These are phyloP conservation scores for Zalaria sp. DNA, from an alignment of 2,329 filamentous ascomycete species.

Conservation along the genomic window DNA sequence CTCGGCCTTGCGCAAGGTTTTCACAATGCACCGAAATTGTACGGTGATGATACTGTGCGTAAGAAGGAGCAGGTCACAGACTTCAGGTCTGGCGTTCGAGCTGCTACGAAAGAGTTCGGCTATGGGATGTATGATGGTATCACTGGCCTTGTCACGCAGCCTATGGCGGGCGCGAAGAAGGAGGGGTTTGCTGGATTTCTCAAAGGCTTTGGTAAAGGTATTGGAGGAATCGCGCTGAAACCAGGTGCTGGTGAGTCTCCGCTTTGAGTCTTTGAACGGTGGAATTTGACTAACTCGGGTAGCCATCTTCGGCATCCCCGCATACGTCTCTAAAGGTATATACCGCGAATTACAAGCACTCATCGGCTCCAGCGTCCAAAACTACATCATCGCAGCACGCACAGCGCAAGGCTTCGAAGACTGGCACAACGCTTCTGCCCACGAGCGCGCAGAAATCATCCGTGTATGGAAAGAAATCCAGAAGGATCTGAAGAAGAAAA, in stretches of 20 bases:
- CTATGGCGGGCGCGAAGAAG: constrained; percentile 48
- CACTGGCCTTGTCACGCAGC: constrained; percentile 61
- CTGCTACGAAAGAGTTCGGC: constrained; percentile 44
- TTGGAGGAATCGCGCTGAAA: constrained; percentile 63
- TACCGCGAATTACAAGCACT: constrained; percentile 57
- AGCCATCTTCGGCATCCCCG: constrained; percentile 35
- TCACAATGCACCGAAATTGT: constrained; percentile 56
- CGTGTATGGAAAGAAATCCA: constrained; percentile 48
- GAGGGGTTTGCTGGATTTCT: constrained; percentile 50
- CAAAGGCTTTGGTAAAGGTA: constrained; percentile 66
- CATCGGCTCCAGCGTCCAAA: constrained; percentile 57
- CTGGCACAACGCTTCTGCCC: constrained; percentile 35
- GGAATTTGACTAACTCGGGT: not conserved
- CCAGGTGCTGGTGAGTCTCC: constrained; percentile 47
- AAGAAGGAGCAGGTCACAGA: constrained; percentile 50
- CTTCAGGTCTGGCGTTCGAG: constrained; percentile 41
- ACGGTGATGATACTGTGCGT: constrained; percentile 56
- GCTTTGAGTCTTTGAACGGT: constrained; percentile 11
- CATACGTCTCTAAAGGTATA: constrained; percentile 65
- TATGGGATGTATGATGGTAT: constrained; percentile 64
- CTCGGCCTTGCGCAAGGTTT: constrained; percentile 54
- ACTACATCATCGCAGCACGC: constrained; percentile 66
- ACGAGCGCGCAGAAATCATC: constrained; percentile 52
- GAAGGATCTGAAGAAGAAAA: constrained; percentile 43
- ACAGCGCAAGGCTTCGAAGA: constrained; percentile 64